Base-by-base conservation (phyloP, 1,284 basidiomycete species). In the Austropuccinia psidii region DNA sequence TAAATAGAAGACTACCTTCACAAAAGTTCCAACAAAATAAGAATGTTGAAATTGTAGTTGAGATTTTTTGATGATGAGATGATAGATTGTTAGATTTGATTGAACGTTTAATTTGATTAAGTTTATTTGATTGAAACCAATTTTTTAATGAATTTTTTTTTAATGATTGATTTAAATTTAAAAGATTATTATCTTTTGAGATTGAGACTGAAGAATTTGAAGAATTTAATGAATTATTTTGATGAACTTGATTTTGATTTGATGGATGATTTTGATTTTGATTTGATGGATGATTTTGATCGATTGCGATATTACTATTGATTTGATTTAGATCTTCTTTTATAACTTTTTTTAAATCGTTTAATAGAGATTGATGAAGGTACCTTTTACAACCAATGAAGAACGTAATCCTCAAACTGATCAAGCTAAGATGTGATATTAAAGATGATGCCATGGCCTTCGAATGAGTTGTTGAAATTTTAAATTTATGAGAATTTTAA, bases 1-100 rank as follows among this genome's bases (percentile, higher is more conserved):
- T 78, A 72, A 79, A 79, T 37, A 80, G 76, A 43, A 77, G 77
- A 39, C 75, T 77, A 45, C 76, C 76, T 75, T 80, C 79, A 41
- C 77, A 79, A 64, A 80, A 79, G 19, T 77, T 62, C 8, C 78
- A 73, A 74, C 79, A 80, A 76, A 80, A 80, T 41, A 79, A 60
- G 31, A 75, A 72, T 2, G 74, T 75, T 4, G 79, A 47, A 27
- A 79, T 68, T n/a, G 39, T 60, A 15, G 76, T 57, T 58, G 76
- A 75, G 50, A 74, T 58, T 31, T 52, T 64, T 29, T 73, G 54
- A 24, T 49, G 43, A 7, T 57, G 35, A 27, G 60, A 60, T 35
- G 11, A 39, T 21, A 60, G 52, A 19, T 43, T 17, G 19, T 13
- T 17, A 47, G 49, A 9, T 72, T 57, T 41, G 29, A 60, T 58